phyloP scores from a whole-genome alignment of 169 alveolate genomes.

The Eimeria necatrix region DNA sequence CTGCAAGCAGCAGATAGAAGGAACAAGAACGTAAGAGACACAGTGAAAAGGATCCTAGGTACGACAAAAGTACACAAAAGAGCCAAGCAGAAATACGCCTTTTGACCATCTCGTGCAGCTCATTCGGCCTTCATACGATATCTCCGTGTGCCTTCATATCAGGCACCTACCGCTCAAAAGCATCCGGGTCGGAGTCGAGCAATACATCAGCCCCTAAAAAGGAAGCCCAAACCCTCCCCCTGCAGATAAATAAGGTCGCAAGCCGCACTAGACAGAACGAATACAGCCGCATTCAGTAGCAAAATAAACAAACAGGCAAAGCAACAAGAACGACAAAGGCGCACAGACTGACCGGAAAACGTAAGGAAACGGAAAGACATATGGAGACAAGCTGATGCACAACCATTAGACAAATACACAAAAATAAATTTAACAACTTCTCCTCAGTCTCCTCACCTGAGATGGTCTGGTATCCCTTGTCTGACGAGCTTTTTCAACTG shows the following conservation, averaged over 20 bases:
- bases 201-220: conserved; percentile 18
- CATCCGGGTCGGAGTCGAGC: conserved; percentile 39
- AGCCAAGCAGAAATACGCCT: background rate
- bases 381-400: background rate
- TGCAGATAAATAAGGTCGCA: background rate
- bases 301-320: background rate
- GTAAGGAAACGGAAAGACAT: background rate
- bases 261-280: no score
- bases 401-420: background rate
- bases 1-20: background rate
- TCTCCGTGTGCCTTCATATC: background rate
- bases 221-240: conserved; percentile 44
- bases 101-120: background rate
- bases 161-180: conserved; percentile 22
- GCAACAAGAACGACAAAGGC: background rate
- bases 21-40: no score
- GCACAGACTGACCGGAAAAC: background rate
- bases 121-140: background rate
- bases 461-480: conserved; percentile 71
- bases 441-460: conserved; percentile 44
- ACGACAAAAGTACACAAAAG: background rate
- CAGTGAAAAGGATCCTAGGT: background rate
- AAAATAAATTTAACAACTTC: background rate
- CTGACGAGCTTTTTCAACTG: conserved; percentile 67
- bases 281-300: background rate